phyloP scores from a whole-genome alignment of 345 rosid species.

The Cardamine resedifolia region DNA sequence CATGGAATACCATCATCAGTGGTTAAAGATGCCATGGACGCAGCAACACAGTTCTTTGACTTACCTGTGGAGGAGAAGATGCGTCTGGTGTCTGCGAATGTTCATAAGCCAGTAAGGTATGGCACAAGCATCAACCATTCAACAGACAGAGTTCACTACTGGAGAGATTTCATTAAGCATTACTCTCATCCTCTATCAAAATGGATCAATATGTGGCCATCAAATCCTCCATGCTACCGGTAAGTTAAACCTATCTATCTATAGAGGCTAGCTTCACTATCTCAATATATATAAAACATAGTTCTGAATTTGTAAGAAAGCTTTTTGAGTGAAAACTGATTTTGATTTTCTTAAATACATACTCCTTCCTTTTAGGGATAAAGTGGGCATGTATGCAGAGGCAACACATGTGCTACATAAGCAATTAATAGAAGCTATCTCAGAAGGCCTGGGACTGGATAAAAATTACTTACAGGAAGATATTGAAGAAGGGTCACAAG shows the following conservation, averaged over 20 bases:
- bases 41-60: conserved; percentile 54
- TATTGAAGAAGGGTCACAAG: conserved; percentile 52
- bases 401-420: conserved; percentile 48
- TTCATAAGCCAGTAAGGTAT: conserved; percentile 56
- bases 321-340: conserved; percentile 6
- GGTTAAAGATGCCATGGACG: conserved; percentile 46
- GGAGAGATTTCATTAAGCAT: conserved; percentile 72
- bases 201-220: conserved; percentile 66
- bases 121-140: conserved; percentile 62
- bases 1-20: conserved; percentile 46
- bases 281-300: neutral
- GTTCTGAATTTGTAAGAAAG: neutral
- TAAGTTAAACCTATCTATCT: conserved; percentile 28
- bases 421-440: conserved; percentile 44
- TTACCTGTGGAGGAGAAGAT: conserved; percentile 58
- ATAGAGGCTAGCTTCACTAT: neutral
- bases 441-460: conserved; percentile 51
- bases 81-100: conserved; percentile 45
- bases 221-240: conserved; percentile 62
- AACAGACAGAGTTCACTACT: conserved; percentile 51
- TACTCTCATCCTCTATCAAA: conserved; percentile 59
- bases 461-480: conserved; percentile 47
- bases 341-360: neutral
- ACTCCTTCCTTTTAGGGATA: conserved; percentile 40
- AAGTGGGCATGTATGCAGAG: conserved; percentile 53